Base-by-base conservation (phyloP, 208 protist species). In the Trypanosoma scelopori region DNA sequence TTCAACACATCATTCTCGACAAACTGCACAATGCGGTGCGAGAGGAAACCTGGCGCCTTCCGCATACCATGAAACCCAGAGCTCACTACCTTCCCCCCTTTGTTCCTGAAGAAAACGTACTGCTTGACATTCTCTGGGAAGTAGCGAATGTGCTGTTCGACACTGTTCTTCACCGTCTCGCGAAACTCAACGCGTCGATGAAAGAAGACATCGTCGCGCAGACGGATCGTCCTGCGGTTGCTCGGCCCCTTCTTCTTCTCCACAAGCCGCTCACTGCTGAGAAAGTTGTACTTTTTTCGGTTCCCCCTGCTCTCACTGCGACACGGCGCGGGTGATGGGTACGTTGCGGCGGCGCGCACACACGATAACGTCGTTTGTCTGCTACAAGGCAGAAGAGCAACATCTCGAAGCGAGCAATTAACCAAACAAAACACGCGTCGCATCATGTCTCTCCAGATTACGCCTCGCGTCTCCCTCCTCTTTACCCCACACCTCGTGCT, bases 221-320 rank as follows among this genome's bases (percentile, higher is more conserved):
- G 16, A 1, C 85, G 85, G 18, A 82, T 65, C 15, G 15, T 42
- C 39, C 32, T 25, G 2, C 63, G 59, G 20, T 56, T 64, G 30
- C 72, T 39, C 25, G 22, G 37, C 50, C 55, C 69, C 22, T 67
- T 50, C n/a, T 67, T 42, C 0, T 41, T 61, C 7, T 62, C 42
- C 6, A 91, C 65, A 12, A 94, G 63, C 0, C 86, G 78, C 30
- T 83, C 56, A 5, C n/a, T 50, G 0, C 71, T 95, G 46, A 95
- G 81, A 68, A 84, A 95, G 74, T 95, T 95, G 74, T 76, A 95
- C 25, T 73, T 69, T 69, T 95, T 95, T 25, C 69, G 52, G 22
- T 51, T 46, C 37, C 20, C 53, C 16, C 48, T 62, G 32, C 16
- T 0, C 6, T 7, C 18, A 22, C 30, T 48, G 15, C 60, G 41